These are phyloP conservation scores for Dipsacomyces acuminosporus DNA, from an alignment of 371 early-diverging fungal genomes.

Conservation along the genomic window DNA sequence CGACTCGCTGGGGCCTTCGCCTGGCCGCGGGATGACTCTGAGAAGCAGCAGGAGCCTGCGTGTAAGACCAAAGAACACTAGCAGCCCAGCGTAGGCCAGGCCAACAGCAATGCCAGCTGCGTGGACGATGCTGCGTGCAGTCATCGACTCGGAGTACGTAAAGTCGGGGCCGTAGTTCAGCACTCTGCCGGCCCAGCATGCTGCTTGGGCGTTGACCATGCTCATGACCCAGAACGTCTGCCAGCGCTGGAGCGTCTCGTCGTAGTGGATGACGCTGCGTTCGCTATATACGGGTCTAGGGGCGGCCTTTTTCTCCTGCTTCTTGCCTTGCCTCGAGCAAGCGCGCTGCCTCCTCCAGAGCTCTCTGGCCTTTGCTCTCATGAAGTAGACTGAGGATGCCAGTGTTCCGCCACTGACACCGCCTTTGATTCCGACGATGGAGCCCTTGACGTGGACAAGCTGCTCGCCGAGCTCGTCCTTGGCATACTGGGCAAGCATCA, in stretches of 20 bases:
- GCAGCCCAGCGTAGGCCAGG: constrained; percentile 30
- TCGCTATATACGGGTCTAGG: constrained; percentile 1
- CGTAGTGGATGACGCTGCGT: constrained; percentile 45
- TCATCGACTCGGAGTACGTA: constrained; percentile 56
- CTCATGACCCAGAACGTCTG: constrained; percentile 62
- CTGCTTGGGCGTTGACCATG: constrained; percentile 53
- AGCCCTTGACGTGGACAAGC: constrained; percentile 55
- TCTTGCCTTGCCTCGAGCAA: not conserved
- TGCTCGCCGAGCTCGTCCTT: constrained; percentile 52
- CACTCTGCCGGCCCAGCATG: constrained; percentile 52
- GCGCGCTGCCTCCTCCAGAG: not conserved
- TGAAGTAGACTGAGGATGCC: constrained; percentile 47
- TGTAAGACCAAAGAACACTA: constrained; percentile 41
- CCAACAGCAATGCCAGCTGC: constrained; percentile 46
- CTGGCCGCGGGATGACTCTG: constrained; percentile 52
- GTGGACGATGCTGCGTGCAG: constrained; percentile 45
- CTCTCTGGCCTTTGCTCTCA: constrained; percentile 4
- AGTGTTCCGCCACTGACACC: constrained; percentile 61
- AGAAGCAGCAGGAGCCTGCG: constrained; percentile 50
- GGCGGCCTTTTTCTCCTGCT: too few species aligned
- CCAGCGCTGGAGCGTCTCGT: constrained; percentile 52
- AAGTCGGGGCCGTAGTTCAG: constrained; percentile 57
- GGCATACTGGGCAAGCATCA: constrained; percentile 53
- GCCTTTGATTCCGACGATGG: constrained; percentile 50
- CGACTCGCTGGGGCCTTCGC: constrained; percentile 58